phyloP scores from a whole-genome alignment of 345 rosid species.

The Eucalyptus dawsonii region DNA sequence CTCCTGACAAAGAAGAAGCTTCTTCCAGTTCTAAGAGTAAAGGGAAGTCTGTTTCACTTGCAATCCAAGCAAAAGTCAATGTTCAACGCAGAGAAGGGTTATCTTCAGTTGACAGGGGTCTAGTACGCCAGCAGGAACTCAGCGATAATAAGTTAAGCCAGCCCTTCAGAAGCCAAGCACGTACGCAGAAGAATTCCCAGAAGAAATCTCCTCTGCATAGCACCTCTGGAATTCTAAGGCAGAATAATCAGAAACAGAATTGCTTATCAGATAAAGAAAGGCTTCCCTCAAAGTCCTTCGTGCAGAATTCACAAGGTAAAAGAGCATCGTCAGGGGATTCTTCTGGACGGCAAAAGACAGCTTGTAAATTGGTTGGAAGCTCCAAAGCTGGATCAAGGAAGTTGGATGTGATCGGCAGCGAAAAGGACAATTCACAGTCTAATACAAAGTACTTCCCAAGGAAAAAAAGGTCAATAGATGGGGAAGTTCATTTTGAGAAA shows the following conservation, averaged over 20 bases:
- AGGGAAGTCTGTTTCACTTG: conserved; percentile 71
- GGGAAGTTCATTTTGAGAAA: conserved; percentile 25
- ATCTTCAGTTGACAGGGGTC: conserved; percentile 17
- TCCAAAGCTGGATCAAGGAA: conserved; percentile 49
- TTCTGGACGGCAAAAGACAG: conserved; percentile 16
- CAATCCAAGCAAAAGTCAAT: conserved; percentile 80
- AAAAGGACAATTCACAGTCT: conserved; percentile 22
- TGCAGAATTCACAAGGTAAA: conserved; percentile 24
- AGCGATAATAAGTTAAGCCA: conserved; percentile 38
- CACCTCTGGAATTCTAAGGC: conserved; percentile 57
- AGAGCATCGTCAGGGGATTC: conserved; percentile 20
- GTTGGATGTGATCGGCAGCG: conserved; percentile 21
- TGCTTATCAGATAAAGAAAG: conserved; percentile 31
- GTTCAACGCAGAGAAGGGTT: conserved; percentile 67
- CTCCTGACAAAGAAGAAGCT: conserved; percentile 31
- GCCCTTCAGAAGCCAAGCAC: conserved; percentile 44
- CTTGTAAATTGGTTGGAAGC: conserved; percentile 18
- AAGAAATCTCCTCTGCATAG: conserved; percentile 28
- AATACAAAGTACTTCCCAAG: conserved; percentile 25
- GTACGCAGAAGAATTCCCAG: conserved; percentile 31
- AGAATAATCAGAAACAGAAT: conserved; percentile 88
- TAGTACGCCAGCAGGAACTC: conserved; percentile 32
- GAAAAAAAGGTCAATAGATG: conserved; percentile 57
- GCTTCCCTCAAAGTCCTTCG: conserved; percentile 18
- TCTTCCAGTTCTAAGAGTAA: conserved; percentile 31